Evolutionary conservation across 768 basidiomycete genomes (phyloP).

Genomic region (Macrolepiota albuminosa): DNA sequence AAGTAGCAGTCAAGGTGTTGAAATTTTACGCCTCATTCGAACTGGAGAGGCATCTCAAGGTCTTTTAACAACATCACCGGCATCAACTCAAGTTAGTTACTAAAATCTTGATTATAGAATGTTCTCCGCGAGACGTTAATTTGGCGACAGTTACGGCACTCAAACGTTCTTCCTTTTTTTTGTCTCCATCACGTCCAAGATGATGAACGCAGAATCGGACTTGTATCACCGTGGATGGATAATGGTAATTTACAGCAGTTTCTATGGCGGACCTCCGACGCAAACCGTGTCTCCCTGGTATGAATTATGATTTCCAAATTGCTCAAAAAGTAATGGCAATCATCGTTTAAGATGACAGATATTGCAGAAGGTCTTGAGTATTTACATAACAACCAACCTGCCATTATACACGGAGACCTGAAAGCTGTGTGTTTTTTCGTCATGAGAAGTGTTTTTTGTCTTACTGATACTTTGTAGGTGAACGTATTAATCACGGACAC

Average conservation of each 20-base stretch:
- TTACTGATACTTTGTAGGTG: slow-evolving; percentile 6
- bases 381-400: slow-evolving; percentile 11
- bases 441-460: background rate
- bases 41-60: slow-evolving; percentile 21
- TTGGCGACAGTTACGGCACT: slow-evolving; percentile 13
- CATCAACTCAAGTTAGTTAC: no score
- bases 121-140: slow-evolving; percentile 12
- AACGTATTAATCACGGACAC: slow-evolving; percentile 15
- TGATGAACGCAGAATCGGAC: slow-evolving; percentile 9
- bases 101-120: slow-evolving; percentile 2
- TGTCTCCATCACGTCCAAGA: slow-evolving; percentile 10
- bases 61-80: background rate
- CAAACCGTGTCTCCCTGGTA: slow-evolving; percentile 11
- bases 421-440: slow-evolving; percentile 7
- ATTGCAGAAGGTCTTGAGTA: slow-evolving; percentile 11
- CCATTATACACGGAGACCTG: slow-evolving; percentile 17
- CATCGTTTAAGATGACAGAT: slow-evolving; percentile 7
- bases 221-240: slow-evolving; percentile 16
- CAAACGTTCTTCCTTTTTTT: slow-evolving; percentile 14
- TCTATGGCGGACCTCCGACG: slow-evolving; percentile 1
- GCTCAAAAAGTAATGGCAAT: background rate
- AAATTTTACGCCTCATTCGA: slow-evolving; percentile 13
- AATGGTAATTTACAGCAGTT: slow-evolving; percentile 11
- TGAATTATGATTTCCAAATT: background rate
- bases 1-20: slow-evolving; percentile 27